phyloP scores from a whole-genome alignment of 108 stramenopile genomes.

The Nitzschia palea region DNA sequence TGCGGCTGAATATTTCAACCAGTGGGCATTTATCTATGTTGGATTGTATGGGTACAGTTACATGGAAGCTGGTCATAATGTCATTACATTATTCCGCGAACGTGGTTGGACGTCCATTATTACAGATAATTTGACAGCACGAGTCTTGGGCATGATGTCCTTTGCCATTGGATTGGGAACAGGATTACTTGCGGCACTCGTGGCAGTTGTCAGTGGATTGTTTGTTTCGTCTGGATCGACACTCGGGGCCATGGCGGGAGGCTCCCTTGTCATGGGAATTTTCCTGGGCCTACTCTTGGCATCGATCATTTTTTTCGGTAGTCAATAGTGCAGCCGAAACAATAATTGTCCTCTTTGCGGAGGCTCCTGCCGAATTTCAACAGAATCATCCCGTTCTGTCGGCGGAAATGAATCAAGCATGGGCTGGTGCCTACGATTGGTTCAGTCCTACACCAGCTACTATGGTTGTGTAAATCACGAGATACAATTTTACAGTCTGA shows the following conservation, averaged over 20 bases:
- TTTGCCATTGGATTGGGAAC: conserved; percentile 38
- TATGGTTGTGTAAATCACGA: background rate
- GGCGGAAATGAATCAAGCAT: conserved; percentile 9
- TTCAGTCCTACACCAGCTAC: background rate
- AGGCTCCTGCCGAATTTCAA: conserved; percentile 50
- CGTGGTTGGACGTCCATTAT: conserved; percentile 70
- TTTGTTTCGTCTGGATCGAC: background rate
- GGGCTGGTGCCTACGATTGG: conserved; percentile 4
- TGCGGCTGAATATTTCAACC: conserved; percentile 60
- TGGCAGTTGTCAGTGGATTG: conserved; percentile 1
- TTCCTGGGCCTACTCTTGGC: conserved; percentile 58
- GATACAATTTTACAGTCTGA: background rate
- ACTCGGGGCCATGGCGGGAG: background rate
- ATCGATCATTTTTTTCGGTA: conserved; percentile 50
- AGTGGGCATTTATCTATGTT: conserved; percentile 68
- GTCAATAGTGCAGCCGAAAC: conserved; percentile 76
- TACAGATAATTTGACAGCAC: conserved; percentile 54
- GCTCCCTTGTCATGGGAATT: conserved; percentile 24
- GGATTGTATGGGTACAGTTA: conserved; percentile 78
- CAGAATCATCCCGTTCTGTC: conserved; percentile 43
- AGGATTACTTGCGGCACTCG: conserved; percentile 10
- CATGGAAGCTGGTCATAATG: conserved; percentile 62
- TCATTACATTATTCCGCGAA: conserved; percentile 47
- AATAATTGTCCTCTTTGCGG: conserved; percentile 82
- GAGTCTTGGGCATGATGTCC: conserved; percentile 57